Evolutionary conservation across 805 yeast species (phyloP), one percentile per base, ranked within the genome.

Genomic region (Saccharomycopsis vini): DNA sequence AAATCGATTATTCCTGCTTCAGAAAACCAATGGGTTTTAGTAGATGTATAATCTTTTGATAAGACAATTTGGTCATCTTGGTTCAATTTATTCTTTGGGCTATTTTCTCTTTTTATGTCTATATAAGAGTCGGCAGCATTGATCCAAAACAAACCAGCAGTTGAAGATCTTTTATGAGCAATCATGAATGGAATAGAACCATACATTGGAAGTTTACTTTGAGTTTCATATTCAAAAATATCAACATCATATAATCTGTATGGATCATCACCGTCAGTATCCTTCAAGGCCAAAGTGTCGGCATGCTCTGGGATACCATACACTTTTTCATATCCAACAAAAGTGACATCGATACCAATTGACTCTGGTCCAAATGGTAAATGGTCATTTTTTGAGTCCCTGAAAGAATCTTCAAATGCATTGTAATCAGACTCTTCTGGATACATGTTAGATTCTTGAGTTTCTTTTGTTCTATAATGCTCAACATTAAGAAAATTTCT

Each of bases 231-330:
- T 62, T 92, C 97, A 62, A 92, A 92, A 29, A 90, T 90, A 59
- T 92, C 99, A 23, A 89, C 97, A 54, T 92, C 90, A 68, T 65
- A 92, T 35, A 92, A 66, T 36, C 98, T 71, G 61, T 92, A 92
- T 2, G 97, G 97, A 43, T 80, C 83, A 1, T 56, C 50, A 18
- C 39, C 36, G 0, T 64, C 53, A 0, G 97, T 89, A 51, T 84
- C 90, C 44, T 78, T 77, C 52, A 92, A 66, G 16, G 80, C 69
- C 39, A 92, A 62, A 1, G 81, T 66, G 53, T 86, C 95, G 0
- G 97, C 90, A 56, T 92, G 98, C 61, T 92, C 98, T 0, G 98
- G 97, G 36, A 92, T 82, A n/a, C 99, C 99, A 59, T 75, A 92
- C 1, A 86, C 83, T 54, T 81, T 71, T 4, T 66, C 58, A 52